phyloP scores from a whole-genome alignment of 129 eudicot genomes.

The Gnaphalium uliginosum region DNA sequence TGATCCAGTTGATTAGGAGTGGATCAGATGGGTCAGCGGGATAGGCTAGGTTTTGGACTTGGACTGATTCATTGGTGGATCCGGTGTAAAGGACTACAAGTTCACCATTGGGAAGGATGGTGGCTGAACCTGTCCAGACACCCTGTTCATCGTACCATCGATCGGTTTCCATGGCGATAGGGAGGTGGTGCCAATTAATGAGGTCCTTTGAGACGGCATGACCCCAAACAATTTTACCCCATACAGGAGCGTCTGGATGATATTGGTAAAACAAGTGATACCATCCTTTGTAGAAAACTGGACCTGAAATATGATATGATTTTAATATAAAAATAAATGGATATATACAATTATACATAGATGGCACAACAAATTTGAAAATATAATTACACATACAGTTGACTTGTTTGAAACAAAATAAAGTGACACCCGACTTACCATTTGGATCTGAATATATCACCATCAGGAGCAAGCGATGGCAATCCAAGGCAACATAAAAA shows the following conservation, averaged over 20 bases:
- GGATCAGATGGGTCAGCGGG: slow-evolving; percentile 76
- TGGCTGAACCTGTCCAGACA: slow-evolving; percentile 93
- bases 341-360: too few species aligned
- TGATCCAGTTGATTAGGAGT: slow-evolving; percentile 59
- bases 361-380: background rate
- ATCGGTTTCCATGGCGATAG: slow-evolving; percentile 71
- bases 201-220: slow-evolving; percentile 76
- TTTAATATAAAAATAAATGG: background rate
- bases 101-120: slow-evolving; percentile 66
- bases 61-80: slow-evolving; percentile 62
- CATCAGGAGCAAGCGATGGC: slow-evolving; percentile 21
- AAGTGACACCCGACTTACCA: slow-evolving; percentile 40
- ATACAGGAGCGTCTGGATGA: slow-evolving; percentile 69
- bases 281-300: slow-evolving; percentile 75
- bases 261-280: slow-evolving; percentile 88
- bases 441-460: slow-evolving; percentile 62
- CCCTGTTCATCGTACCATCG: slow-evolving; percentile 83
- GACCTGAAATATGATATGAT: slow-evolving; percentile 47
- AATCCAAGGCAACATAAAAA: slow-evolving; percentile 19
- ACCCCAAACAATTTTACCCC: slow-evolving; percentile 95
- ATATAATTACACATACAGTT: background rate
- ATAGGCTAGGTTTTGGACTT: slow-evolving; percentile 79
- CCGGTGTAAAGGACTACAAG: slow-evolving; percentile 78
- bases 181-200: slow-evolving; percentile 77
- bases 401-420: background rate